Evolutionary conservation across 352 stramenopile genomes (phyloP), one percentile per base, ranked within the genome.

Genomic region (Pythium biforme): DNA sequence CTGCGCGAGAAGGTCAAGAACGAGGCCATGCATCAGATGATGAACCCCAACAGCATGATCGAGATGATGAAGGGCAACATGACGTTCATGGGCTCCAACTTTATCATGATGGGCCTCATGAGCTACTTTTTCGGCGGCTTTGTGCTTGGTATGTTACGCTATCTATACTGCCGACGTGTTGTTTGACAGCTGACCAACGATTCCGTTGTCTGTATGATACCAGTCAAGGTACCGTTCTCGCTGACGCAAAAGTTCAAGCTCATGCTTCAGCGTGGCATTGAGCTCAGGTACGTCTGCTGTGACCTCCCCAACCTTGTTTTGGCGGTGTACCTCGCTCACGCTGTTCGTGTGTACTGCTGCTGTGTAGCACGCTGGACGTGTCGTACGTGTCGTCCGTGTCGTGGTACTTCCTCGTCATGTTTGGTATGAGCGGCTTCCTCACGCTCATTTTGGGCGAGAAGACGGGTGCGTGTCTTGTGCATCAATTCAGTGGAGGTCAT

Each of bases 321-420:
- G 12, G 14, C 39, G 39, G 17, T 17, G 7, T 4, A n/a, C 14
- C 12, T 49, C 11, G 26, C n/a, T 19, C 22, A 60, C 25, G 31
- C n/a, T n/a, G n/a, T n/a, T n/a, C n/a, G n/a, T n/a, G n/a, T n/a
- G n/a, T n/a, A 34, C 31, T 34, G 31, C 14, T 62, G n/a, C 41
- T 29, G 1, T 10, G n/a, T 54, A 95, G 84, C 51, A 98, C 95
- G 26, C 81, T 99, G 29, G 97, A 99, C 67, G 96, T 98, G 49
- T 98, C 88, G 57, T 99, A 99, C 75, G 97, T 99, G 25, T 98
- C 86, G 26, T 98, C 86, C 53, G 85, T 99, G 20, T 98, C 88
- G 62, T 99, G 97, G 96, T 99, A 99, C 75, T 99, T 99, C 78
- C 86, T 99, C 62, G 94, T 99, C 51, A 99, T 98, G 90, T 99